Base-by-base conservation (phyloP, 2,329 filamentous ascomycete species). In the Fusarium tupiense region DNA sequence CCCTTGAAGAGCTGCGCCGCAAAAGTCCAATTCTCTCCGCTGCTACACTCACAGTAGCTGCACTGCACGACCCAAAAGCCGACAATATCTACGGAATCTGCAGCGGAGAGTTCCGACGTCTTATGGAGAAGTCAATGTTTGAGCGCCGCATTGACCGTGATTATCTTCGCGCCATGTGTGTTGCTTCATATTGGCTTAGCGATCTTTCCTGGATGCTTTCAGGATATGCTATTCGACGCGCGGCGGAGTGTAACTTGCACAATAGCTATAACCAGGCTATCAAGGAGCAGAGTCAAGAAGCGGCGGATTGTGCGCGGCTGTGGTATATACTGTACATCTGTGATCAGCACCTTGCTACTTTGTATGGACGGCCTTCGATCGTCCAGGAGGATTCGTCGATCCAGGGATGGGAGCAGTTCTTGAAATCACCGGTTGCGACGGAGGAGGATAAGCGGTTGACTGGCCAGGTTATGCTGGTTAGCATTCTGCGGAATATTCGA, bases 261-360 rank as follows among this genome's bases (percentile, higher is more conserved):
- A 83, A 81, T 64, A 85, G 83, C 64, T 85, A 85, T 59, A 81
- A 82, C 8, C 81, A 82, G 13, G 82, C 84, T 8, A 77, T 86
- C 4, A 70, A 78, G 4, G 83, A 82, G 22, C 79, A 81, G 29
- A 82, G 80, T 19, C 82, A 84, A 19, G 85, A 88, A 49, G 84
- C 84, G 1, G 83, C 85, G 64, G 88, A 91, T 65, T 86, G 86
- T 41, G 85, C 90, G 8, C 84, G 90, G 26, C 80, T 91, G 19
- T 91, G 90, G 90, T 91, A 91, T 74, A 80, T 89, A 38, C 81
- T 89, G 3, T 91, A 90, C 68, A 88, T 91, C 12, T 91, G 89
- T 71, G 89, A 91, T 65, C 88, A 90, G 67, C 89, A 91, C 72
- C 85, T 91, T 5, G 89, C 88, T 24, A 91, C 90, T 29, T 82